A percentile compares a stretch with the other conserved stretches of the same genome.
Conservation (phyloP, 1,284 basidiomycete genomes). For the Gymnopus androsaceus region DNA sequence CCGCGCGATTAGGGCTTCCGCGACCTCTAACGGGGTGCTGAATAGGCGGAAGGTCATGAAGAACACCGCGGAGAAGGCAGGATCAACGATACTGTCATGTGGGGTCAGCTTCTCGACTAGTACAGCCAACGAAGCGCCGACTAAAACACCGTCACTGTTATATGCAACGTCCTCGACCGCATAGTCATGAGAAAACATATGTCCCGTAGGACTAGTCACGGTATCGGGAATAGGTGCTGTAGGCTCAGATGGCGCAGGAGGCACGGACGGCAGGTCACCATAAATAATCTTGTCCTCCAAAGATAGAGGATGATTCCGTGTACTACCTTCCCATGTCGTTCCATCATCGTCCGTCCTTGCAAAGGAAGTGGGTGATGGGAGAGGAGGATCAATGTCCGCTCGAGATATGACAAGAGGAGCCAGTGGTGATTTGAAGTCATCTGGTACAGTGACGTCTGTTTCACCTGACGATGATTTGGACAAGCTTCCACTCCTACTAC, state of each 20-base stretch:
- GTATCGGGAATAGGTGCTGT: constrained; percentile 36
- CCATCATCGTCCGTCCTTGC: constrained; percentile 49
- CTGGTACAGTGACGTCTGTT: constrained; percentile 48
- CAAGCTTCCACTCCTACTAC: constrained; percentile 36
- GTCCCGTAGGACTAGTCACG: constrained; percentile 46
- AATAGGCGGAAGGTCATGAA: constrained; percentile 97
- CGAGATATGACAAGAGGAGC: constrained; percentile 31
- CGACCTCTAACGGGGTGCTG: constrained; percentile 75
- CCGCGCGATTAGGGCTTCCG: constrained; percentile 76
- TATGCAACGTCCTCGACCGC: constrained; percentile 83
- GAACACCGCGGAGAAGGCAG: constrained; percentile 85
- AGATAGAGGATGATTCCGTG: constrained; percentile 29
- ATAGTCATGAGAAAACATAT: constrained; percentile 72
- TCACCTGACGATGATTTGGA: constrained; percentile 49
- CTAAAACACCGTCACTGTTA: constrained; percentile 87
- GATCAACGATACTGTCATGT: constrained; percentile 86
- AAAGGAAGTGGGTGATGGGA: constrained; percentile 52
- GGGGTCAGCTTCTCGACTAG: constrained; percentile 97
- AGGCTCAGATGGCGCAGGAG: constrained; percentile 48
- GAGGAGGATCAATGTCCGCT: constrained; percentile 39
- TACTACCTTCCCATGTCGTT: constrained; percentile 58
- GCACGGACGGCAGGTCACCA: constrained; percentile 53
- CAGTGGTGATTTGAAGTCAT: constrained; percentile 40
- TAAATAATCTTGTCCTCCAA: constrained; percentile 59
- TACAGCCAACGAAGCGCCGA: constrained; percentile 87